Base-by-base conservation (phyloP, 495 filamentous ascomycete genomes). In the Hypoxylon fuscum region DNA sequence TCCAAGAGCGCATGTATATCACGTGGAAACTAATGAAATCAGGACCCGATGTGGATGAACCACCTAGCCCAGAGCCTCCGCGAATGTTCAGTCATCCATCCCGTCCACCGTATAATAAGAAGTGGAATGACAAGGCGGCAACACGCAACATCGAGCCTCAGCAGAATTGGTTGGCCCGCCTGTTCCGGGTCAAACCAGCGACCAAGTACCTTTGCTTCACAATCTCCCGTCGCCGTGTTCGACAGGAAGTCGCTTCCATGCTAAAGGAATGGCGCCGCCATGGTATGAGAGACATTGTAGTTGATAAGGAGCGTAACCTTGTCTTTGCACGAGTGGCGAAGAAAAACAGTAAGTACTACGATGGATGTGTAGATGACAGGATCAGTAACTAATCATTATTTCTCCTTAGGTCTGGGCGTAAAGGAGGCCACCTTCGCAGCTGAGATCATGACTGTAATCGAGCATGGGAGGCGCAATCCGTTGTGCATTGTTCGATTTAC, bases 121-220 rank as follows among this genome's bases (percentile, higher is more conserved):
- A 45, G 15, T 20, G 29, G 31, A 34, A 18, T 0, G 66, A 68
- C 29, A 57, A 63, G 38, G 8, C 20, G 57, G 66, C n/a, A 27
- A 41, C 21, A 18, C 81, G 82, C 47, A 74, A 80, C 55, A 82
- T 85, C 46, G 85, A 83, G 14, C 79, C 85, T 2, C 83, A 86
- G 41, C 85, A 88, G 57, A 95, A 89, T 55, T 97, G 93, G 92
- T 81, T 98, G 44, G 86, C 89, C 29, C 88, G 90, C 12, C 85
- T 98, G 17, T 89, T 98, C 75, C 86, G 92, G 43, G 88, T 97
- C 72, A 96, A 95, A 68, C 94, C 95, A 0, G 88, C 88, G 0
- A 85, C 77, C 22, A 83, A 83, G 48, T 80, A 88, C 7, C 69
- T 97, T 9, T 92, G 91, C 69, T 88, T 98, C 64, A 81, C 82